These are phyloP conservation scores for Papiliotrema flavescens DNA, from an alignment of 1,284 basidiomycete species.

Conservation along the genomic window DNA sequence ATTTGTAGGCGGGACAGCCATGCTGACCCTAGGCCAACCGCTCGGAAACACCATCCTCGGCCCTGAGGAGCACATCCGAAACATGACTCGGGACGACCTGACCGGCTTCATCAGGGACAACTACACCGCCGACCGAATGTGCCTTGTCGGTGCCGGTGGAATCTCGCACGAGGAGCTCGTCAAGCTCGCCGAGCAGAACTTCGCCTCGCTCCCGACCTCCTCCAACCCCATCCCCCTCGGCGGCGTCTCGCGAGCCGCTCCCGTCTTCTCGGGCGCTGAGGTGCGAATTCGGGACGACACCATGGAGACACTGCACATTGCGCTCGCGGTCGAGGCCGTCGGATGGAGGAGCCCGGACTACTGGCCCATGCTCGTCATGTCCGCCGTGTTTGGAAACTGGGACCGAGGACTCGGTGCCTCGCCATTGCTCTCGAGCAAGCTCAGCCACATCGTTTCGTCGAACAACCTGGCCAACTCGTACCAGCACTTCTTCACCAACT, in stretches of 20 bases:
- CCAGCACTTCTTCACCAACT: conserved; percentile 99
- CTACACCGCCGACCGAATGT: conserved; percentile 98
- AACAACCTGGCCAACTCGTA: conserved; percentile 99
- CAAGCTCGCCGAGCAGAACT: conserved; percentile 91
- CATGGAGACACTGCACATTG: conserved; percentile 82
- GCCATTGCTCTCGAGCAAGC: conserved; percentile 81
- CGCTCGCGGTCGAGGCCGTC: conserved; percentile 96
- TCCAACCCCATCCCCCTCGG: conserved; percentile 85
- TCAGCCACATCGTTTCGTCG: conserved; percentile 85
- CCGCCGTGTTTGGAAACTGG: conserved; percentile 99
- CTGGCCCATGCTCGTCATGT: conserved; percentile 99
- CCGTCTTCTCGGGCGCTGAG: conserved; percentile 88
- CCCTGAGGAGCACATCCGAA: conserved; percentile 93
- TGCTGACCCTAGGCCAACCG: conserved; percentile 65
- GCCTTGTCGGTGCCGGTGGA: conserved; percentile 94
- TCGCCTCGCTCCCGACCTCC: conserved; percentile 83
- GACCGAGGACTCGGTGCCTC: conserved; percentile 93
- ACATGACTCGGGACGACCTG: conserved; percentile 90
- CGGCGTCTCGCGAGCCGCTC: conserved; percentile 65
- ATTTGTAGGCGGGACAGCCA: not conserved
- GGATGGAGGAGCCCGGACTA: conserved; percentile 98
- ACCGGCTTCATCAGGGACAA: conserved; percentile 91
- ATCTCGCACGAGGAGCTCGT: conserved; percentile 90
- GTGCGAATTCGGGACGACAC: conserved; percentile 94
- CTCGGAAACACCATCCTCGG: conserved; percentile 97